phyloP scores from a whole-genome alignment of 1,139 yeast genomes.

The Saccharomyces hybrid region DNA sequence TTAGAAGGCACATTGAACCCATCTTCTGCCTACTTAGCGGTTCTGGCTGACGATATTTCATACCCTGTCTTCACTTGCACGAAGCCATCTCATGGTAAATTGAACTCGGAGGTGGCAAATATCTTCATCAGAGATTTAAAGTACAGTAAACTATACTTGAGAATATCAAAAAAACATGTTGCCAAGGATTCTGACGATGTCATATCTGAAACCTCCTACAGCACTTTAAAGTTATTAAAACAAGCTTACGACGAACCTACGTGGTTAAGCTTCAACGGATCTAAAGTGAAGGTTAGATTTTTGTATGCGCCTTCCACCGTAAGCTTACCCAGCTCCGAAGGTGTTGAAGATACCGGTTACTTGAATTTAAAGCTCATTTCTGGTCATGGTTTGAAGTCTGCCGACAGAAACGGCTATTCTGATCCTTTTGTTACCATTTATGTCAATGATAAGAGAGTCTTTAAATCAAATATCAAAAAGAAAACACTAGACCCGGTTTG shows the following conservation, averaged over 20 bases:
- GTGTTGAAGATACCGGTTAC: slow-evolving; percentile 60
- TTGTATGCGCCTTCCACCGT: slow-evolving; percentile 55
- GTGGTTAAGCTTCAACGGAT: slow-evolving; percentile 40
- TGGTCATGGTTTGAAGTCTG: slow-evolving; percentile 47
- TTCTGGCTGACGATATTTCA: slow-evolving; percentile 56
- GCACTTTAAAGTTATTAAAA: slow-evolving; percentile 48
- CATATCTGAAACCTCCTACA: slow-evolving; percentile 41
- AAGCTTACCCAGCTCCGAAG: slow-evolving; percentile 49
- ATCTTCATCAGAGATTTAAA: slow-evolving; percentile 64
- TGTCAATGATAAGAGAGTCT: slow-evolving; percentile 48
- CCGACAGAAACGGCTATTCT: slow-evolving; percentile 66
- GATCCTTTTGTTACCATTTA: slow-evolving; percentile 55
- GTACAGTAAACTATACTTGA: slow-evolving; percentile 48
- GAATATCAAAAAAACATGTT: slow-evolving; percentile 46
- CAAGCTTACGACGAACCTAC: slow-evolving; percentile 43
- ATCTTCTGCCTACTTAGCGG: slow-evolving; percentile 47
- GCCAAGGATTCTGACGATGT: slow-evolving; percentile 45
- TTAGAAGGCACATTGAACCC: slow-evolving; percentile 42
- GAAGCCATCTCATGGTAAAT: slow-evolving; percentile 28
- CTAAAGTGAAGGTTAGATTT: slow-evolving; percentile 41
- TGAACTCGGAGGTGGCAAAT: slow-evolving; percentile 41
- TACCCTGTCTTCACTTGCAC: slow-evolving; percentile 52
- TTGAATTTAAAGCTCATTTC: slow-evolving; percentile 48
- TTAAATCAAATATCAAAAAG: slow-evolving; percentile 53
- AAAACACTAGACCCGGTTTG: slow-evolving; percentile 62